Conservation (phyloP, 768 basidiomycete species). For the Gloeophyllum trabeum region DNA sequence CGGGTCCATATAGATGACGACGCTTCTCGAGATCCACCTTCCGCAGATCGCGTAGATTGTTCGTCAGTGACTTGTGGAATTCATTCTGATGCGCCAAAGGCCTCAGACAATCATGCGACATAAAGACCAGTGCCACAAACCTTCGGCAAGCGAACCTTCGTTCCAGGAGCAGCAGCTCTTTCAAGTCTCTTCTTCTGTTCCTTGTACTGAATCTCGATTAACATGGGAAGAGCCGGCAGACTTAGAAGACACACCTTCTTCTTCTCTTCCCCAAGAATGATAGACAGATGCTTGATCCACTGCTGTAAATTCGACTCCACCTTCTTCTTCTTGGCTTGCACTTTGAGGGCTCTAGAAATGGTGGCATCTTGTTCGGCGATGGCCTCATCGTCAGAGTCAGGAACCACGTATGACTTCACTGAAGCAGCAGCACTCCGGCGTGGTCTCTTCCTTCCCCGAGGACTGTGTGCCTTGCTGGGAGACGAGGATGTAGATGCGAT, state of each 20-base stretch:
- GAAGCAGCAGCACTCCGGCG: conserved; percentile 41
- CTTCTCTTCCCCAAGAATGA: conserved; percentile 53
- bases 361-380: conserved; percentile 23
- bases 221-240: background rate
- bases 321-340: conserved; percentile 22
- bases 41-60: conserved; percentile 49
- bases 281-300: conserved; percentile 59
- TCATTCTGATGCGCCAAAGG: conserved; percentile 35
- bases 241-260: conserved; percentile 39
- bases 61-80: conserved; percentile 51
- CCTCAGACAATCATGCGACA: background rate
- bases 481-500: background rate
- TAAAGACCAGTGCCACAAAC: conserved; percentile 23
- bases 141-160: conserved; percentile 45
- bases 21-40: conserved; percentile 45
- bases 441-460: conserved; percentile 39
- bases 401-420: conserved; percentile 50
- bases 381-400: conserved; percentile 63
- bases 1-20: conserved; percentile 27
- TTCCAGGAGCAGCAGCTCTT: conserved; percentile 26
- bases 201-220: conserved; percentile 57
- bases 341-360: conserved; percentile 14
- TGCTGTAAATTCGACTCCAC: conserved; percentile 38
- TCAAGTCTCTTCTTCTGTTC: conserved; percentile 50
- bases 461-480: conserved; percentile 10